A percentile compares a stretch with the other conserved stretches of the same genome.
phyloP scores from a whole-genome alignment of 169 alveolate genomes.

The Eimeria praecox region DNA sequence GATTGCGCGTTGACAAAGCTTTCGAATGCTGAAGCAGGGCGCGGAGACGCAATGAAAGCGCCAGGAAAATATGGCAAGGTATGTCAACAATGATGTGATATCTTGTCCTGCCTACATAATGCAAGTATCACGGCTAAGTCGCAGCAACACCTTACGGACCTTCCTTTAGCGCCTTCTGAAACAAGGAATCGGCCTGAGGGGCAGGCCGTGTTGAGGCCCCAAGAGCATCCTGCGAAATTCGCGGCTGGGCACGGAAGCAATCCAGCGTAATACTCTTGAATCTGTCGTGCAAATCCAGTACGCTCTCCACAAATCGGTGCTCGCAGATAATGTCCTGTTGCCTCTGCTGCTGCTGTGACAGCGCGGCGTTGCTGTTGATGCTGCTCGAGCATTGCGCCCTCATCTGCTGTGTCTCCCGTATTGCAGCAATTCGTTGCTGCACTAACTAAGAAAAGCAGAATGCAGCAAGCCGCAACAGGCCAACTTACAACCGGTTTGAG shows the following conservation, averaged over 20 bases:
- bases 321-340: constrained; percentile 65
- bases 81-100: not conserved
- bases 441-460: constrained; percentile 28
- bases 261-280: constrained; percentile 74
- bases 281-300: constrained; percentile 76
- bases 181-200: constrained; percentile 82
- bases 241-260: constrained; percentile 78
- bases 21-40: constrained; percentile 77
- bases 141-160: constrained; percentile 56
- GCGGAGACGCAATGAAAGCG: not conserved
- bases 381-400: constrained; percentile 72
- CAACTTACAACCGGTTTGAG: too few species aligned
- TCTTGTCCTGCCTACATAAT: not conserved
- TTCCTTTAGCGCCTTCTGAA: constrained; percentile 83
- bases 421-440: constrained; percentile 63
- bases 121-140: not conserved
- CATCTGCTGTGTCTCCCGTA: constrained; percentile 79
- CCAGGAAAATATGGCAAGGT: not conserved
- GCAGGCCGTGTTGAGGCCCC: constrained; percentile 60
- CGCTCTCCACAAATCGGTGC: constrained; percentile 79
- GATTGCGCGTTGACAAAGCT: constrained; percentile 80
- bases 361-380: constrained; percentile 65
- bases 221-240: constrained; percentile 6
- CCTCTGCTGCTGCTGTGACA: constrained; percentile 69
- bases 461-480: not conserved